Evolutionary conservation across 2,329 filamentous ascomycete species (phyloP).

Genomic region (Biscogniauxia marginata): DNA sequence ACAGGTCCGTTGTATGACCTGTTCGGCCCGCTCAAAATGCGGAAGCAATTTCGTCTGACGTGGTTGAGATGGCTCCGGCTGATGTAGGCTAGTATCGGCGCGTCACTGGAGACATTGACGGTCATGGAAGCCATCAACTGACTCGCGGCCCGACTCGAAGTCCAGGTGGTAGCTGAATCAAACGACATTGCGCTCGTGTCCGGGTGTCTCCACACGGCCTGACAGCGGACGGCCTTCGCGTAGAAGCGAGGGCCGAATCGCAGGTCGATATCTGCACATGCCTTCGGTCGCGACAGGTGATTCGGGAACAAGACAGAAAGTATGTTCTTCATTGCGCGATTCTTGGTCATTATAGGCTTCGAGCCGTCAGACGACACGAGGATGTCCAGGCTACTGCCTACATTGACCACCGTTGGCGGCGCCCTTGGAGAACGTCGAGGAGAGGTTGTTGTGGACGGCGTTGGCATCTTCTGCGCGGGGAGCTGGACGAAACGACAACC

Average conservation of each 20-base stretch:
- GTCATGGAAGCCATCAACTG: slow-evolving; percentile 21
- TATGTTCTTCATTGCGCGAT: slow-evolving; percentile 43
- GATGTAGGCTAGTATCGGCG: slow-evolving; percentile 46
- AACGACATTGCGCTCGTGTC: slow-evolving; percentile 31
- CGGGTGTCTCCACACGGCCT: slow-evolving; percentile 49
- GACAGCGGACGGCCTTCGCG: slow-evolving; percentile 44
- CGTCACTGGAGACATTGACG: slow-evolving; percentile 24
- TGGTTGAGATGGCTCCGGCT: slow-evolving; percentile 45
- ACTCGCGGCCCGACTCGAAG: slow-evolving; percentile 34
- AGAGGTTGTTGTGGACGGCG: slow-evolving; percentile 37
- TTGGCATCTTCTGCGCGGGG: slow-evolving; percentile 41
- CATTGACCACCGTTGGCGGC: slow-evolving; percentile 40
- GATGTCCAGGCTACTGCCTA: slow-evolving; percentile 45
- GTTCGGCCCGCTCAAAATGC: slow-evolving; percentile 41
- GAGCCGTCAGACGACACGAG: slow-evolving; percentile 37
- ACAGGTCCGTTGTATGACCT: slow-evolving; percentile 47
- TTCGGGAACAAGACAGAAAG: slow-evolving; percentile 44
- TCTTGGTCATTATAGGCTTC: slow-evolving; percentile 35
- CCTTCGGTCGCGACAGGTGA: slow-evolving; percentile 32
- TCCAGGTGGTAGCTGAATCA: slow-evolving; percentile 35
- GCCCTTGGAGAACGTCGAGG: slow-evolving; percentile 38
- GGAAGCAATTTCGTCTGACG: slow-evolving; percentile 48
- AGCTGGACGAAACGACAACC: slow-evolving; percentile 45
- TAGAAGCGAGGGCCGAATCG: slow-evolving; percentile 49
- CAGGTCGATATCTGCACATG: slow-evolving; percentile 44